Evolutionary conservation across 768 basidiomycete species (phyloP).

Genomic region (Boletus rubropictus): DNA sequence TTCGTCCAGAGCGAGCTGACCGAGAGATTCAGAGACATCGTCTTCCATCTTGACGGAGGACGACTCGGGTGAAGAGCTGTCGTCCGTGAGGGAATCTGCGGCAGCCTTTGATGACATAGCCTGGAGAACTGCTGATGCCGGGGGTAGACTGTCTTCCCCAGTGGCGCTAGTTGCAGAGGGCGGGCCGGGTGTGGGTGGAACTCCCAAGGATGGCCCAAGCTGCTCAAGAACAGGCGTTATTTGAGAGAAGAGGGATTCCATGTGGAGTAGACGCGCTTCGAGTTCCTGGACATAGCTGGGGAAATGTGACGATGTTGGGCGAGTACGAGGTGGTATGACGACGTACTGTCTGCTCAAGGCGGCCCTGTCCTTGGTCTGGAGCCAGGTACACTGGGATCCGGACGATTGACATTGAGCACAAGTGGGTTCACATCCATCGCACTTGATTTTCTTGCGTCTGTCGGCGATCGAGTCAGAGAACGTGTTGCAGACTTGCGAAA

Average conservation of each 20-base stretch:
- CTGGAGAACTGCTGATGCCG: constrained; percentile 28
- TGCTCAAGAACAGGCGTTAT: constrained; percentile 75
- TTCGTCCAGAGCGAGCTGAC: constrained; percentile 83
- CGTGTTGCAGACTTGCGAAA: constrained; percentile 14
- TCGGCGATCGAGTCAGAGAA: constrained; percentile 14
- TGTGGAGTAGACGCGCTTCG: constrained; percentile 79
- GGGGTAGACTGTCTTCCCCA: constrained; percentile 17
- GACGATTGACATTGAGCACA: constrained; percentile 77
- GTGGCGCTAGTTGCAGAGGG: constrained; percentile 18
- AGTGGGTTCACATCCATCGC: constrained; percentile 81
- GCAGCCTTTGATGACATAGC: constrained; percentile 36
- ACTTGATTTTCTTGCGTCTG: constrained; percentile 91
- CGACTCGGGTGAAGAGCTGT: constrained; percentile 30
- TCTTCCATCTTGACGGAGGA: constrained; percentile 42
- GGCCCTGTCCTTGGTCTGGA: constrained; percentile 87
- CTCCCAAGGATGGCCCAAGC: constrained; percentile 49
- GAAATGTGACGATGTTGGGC: constrained; percentile 16
- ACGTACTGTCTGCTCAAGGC: constrained; percentile 85
- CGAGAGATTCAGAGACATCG: constrained; percentile 80
- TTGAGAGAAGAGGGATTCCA: constrained; percentile 83
- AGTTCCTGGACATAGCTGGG: constrained; percentile 86
- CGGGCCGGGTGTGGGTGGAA: constrained; percentile 34
- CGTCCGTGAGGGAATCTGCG: constrained; percentile 32
- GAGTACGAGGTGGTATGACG: neutral
- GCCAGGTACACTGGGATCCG: constrained; percentile 78